A percentile compares a stretch with the other conserved stretches of the same genome.
Conservation (phyloP, 2,329 filamentous ascomycete genomes). For the Xylariales sp. region DNA sequence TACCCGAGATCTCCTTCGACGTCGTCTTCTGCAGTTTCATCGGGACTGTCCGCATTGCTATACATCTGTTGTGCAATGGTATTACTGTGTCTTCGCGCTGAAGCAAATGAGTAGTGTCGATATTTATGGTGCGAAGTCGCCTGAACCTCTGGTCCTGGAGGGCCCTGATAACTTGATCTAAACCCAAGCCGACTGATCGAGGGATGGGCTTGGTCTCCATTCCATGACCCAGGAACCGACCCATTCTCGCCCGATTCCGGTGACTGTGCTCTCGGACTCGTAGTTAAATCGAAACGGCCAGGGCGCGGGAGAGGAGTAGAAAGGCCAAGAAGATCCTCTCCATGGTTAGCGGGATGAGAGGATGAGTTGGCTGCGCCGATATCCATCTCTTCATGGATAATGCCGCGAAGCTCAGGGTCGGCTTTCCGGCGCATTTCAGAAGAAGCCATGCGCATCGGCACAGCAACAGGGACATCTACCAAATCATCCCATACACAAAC, state of each 20-base stretch:
- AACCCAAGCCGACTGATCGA: conserved; percentile 28
- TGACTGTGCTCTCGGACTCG: conserved; percentile 56
- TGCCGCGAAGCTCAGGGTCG: conserved; percentile 58
- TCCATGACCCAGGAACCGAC: conserved; percentile 25
- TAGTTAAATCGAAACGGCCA: conserved; percentile 76
- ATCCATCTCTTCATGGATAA: conserved; percentile 88
- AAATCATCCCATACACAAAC: conserved; percentile 99
- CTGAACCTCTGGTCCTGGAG: conserved; percentile 55
- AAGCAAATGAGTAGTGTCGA: conserved; percentile 66
- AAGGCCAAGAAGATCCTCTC: conserved; percentile 77
- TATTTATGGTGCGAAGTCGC: conserved; percentile 61
- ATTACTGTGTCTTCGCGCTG: conserved; percentile 61
- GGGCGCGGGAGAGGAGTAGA: conserved; percentile 76
- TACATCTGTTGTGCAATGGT: conserved; percentile 66
- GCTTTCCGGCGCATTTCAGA: conserved; percentile 81
- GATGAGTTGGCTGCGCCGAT: conserved; percentile 78
- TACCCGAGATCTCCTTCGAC: conserved; percentile 95
- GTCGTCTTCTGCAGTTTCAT: conserved; percentile 61
- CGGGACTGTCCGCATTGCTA: conserved; percentile 48
- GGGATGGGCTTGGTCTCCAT: conserved; percentile 26
- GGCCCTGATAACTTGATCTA: conserved; percentile 56
- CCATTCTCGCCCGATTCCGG: conserved; percentile 51
- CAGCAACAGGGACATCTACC: conserved; percentile 93
- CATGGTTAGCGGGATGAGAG: conserved; percentile 51
- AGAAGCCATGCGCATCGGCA: conserved; percentile 86